phyloP scores from a whole-genome alignment of 495 filamentous ascomycete species.

The Penicillium waksmanii region DNA sequence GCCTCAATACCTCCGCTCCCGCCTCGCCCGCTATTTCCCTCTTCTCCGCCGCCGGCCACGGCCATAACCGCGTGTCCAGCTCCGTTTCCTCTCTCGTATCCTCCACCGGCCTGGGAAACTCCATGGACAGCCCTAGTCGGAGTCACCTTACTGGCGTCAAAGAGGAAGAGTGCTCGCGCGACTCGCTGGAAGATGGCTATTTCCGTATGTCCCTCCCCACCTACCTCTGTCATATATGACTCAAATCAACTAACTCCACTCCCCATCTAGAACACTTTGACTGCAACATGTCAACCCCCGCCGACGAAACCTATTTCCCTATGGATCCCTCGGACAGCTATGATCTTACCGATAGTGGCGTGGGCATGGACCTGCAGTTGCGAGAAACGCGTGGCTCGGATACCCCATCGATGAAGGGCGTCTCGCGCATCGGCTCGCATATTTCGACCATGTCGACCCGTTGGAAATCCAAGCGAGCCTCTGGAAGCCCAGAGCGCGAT shows the following conservation, averaged over 20 bases:
- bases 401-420: constrained; percentile 65
- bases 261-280: constrained; percentile 44
- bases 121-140: constrained; percentile 52
- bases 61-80: constrained; percentile 54
- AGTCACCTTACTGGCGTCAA: constrained; percentile 56
- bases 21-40: constrained; percentile 48
- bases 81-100: constrained; percentile 65
- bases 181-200: constrained; percentile 50
- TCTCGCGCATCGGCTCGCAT: constrained; percentile 68
- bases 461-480: constrained; percentile 59
- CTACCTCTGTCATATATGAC: constrained; percentile 3
- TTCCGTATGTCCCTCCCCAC: constrained; percentile 42
- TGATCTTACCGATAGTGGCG: constrained; percentile 63
- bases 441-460: constrained; percentile 75
- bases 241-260: constrained; percentile 12
- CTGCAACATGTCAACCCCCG: constrained; percentile 25
- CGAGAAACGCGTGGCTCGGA: constrained; percentile 67
- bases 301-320: constrained; percentile 41
- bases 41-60: constrained; percentile 45
- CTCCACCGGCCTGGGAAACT: constrained; percentile 52
- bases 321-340: constrained; percentile 54
- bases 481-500: constrained; percentile 51
- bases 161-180: constrained; percentile 55
- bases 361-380: constrained; percentile 59
- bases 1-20: constrained; percentile 45